phyloP scores from a whole-genome alignment of 139 green algal genomes.

The Closterium sp. region DNA sequence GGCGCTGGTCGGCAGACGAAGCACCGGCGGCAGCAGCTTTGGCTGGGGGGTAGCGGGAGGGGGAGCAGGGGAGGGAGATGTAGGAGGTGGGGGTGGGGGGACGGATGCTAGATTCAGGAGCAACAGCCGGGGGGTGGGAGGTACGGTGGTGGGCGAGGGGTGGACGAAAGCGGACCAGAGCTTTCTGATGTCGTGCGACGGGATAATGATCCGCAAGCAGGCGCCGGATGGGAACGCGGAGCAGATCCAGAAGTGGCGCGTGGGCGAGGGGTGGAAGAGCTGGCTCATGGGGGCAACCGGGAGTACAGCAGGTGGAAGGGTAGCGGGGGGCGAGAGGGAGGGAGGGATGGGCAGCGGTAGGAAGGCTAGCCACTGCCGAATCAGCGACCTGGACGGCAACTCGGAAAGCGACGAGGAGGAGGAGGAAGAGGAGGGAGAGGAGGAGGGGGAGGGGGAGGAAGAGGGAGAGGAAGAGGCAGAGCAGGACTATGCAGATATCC shows the following conservation, averaged over 20 bases:
- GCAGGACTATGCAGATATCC: slow-evolving; percentile 1
- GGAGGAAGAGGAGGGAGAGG: neutral
- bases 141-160: neutral
- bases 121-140: neutral
- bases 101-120: neutral
- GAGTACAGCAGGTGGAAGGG: neutral
- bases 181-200: slow-evolving; percentile 14
- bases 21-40: neutral
- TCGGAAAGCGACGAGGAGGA: neutral
- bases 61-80: neutral
- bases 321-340: neutral
- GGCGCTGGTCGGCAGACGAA: neutral
- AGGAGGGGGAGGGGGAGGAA: neutral
- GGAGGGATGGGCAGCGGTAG: neutral
- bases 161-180: neutral
- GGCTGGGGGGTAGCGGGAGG: neutral
- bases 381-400: neutral
- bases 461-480: neutral
- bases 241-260: slow-evolving; percentile 17
- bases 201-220: slow-evolving; percentile 12
- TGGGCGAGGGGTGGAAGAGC: neutral
- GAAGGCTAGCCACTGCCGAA: neutral
- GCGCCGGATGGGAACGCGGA: slow-evolving; percentile 4
- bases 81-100: neutral
- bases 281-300: neutral